Conservation (phyloP, 2,329 filamentous ascomycete genomes). For the Diplodia seriata region DNA sequence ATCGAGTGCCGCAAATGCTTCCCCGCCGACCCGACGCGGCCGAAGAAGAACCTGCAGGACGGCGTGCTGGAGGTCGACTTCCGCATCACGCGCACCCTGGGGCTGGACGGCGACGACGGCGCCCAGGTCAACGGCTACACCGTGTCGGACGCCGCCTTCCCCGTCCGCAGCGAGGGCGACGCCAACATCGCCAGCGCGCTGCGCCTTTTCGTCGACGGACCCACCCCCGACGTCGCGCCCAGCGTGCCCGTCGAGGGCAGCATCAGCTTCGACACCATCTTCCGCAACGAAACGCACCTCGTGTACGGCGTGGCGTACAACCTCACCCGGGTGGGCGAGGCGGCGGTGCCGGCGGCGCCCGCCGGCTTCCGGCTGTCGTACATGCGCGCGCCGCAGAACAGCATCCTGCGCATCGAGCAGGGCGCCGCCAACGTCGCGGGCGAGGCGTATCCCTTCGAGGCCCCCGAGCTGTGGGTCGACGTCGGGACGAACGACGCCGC, state of each 20-base stretch:
- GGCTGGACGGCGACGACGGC: constrained; percentile 28
- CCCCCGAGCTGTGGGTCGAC: constrained; percentile 13
- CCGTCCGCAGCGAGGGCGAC: neutral
- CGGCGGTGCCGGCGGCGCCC: neutral
- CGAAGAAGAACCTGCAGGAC: constrained; percentile 19
- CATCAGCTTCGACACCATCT: constrained; percentile 11
- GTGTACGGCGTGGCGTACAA: constrained; percentile 31
- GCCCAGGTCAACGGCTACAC: constrained; percentile 31
- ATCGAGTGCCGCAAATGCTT: constrained; percentile 29
- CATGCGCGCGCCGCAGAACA: constrained; percentile 23
- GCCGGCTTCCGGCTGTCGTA: constrained; percentile 30
- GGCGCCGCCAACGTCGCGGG: constrained; percentile 1
- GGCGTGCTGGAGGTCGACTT: constrained; percentile 31
- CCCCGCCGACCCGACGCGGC: constrained; percentile 7
- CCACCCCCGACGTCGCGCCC: neutral
- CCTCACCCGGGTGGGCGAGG: constrained; percentile 16
- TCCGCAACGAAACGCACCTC: constrained; percentile 26
- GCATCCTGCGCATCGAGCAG: constrained; percentile 31
- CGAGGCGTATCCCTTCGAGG: constrained; percentile 22
- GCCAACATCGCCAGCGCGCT: neutral
- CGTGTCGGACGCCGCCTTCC: constrained; percentile 15
- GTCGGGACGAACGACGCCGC: neutral
- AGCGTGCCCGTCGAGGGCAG: constrained; percentile 10
- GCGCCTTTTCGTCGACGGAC: constrained; percentile 1
- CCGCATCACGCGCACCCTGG: constrained; percentile 27